Evolutionary conservation across 148 eudicot genomes (phyloP).

Genomic region (Camellia lanceoleosa): DNA sequence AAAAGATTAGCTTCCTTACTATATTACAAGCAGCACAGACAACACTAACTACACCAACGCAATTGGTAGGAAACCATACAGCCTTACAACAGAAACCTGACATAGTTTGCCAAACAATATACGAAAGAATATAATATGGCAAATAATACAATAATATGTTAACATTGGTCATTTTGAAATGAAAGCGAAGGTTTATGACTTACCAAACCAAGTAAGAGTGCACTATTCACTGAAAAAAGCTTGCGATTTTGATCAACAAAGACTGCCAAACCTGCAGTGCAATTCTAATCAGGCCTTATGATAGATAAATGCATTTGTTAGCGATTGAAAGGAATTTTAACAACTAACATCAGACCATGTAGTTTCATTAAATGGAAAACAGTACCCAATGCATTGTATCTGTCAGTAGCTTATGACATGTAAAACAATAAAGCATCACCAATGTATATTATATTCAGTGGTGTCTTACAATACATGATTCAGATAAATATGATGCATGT

Average conservation of each 20-base stretch:
- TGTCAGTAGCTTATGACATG: no score
- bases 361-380: background rate
- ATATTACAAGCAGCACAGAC: no score
- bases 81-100: background rate
- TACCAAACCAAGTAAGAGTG: conserved; percentile 72
- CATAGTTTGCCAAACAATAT: background rate
- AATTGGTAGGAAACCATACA: background rate
- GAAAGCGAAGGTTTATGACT: conserved; percentile 23
- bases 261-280: conserved; percentile 59
- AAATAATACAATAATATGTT: background rate
- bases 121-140: background rate
- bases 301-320: background rate
- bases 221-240: conserved; percentile 69
- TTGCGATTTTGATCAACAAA: conserved; percentile 74
- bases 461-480: no score
- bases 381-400: no score
- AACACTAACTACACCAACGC: background rate
- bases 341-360: background rate
- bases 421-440: no score
- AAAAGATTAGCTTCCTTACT: no score
- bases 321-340: background rate
- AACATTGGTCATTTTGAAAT: background rate
- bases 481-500: no score
- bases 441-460: no score
- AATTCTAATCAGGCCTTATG: conserved; percentile 1